phyloP scores from a whole-genome alignment of 305 asterid genomes.

The Fraxinus baroniana region DNA sequence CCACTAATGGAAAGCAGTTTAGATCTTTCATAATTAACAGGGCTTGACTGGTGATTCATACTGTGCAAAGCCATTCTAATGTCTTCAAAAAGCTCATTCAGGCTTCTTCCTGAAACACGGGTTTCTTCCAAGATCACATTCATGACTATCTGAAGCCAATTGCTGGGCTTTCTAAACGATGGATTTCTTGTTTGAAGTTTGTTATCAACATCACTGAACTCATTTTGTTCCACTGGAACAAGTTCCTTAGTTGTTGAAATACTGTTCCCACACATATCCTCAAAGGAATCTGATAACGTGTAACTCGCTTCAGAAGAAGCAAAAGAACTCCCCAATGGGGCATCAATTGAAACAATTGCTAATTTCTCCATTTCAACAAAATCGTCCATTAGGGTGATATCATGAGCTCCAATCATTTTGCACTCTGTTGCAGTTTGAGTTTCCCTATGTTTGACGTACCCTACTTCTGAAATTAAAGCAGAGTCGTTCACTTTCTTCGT shows the following conservation, averaged over 20 bases:
- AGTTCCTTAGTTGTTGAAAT: conserved; percentile 38
- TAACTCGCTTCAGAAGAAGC: conserved; percentile 30
- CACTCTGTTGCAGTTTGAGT: conserved; percentile 27
- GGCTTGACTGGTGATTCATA: not conserved
- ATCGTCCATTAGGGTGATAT: conserved; percentile 92
- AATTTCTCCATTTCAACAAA: conserved; percentile 95
- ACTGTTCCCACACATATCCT: conserved; percentile 15
- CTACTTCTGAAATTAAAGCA: conserved; percentile 25
- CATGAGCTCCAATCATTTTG: conserved; percentile 56
- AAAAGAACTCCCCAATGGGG: conserved; percentile 28
- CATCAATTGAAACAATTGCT: conserved; percentile 73
- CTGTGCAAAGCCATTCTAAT: conserved; percentile 34
- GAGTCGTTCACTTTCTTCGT: conserved; percentile 49
- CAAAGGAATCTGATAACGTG: conserved; percentile 27
- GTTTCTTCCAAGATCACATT: conserved; percentile 43
- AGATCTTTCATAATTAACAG: conserved; percentile 22
- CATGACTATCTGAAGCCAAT: conserved; percentile 54
- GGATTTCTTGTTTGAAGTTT: conserved; percentile 16
- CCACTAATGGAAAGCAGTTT: conserved; percentile 48
- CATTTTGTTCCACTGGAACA: conserved; percentile 35
- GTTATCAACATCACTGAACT: conserved; percentile 1
- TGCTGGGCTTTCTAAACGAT: conserved; percentile 19
- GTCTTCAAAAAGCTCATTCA: conserved; percentile 55
- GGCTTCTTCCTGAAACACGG: conserved; percentile 37
- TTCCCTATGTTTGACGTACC: conserved; percentile 23